phyloP scores from a whole-genome alignment of 192 early-diverging fungal genomes.

The Linnemannia hyalina region DNA sequence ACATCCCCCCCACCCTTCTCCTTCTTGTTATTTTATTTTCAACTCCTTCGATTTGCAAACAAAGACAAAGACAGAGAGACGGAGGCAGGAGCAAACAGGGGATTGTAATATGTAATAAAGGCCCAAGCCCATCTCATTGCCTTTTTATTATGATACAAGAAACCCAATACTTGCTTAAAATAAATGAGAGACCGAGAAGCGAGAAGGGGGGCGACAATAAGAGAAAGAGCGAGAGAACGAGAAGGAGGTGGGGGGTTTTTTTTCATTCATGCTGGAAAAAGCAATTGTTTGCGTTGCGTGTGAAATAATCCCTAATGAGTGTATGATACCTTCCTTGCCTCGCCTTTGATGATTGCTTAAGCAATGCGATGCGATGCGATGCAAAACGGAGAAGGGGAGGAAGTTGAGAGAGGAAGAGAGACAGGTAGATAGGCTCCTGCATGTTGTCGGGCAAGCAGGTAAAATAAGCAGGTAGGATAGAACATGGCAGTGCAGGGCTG shows the following conservation, averaged over 20 bases:
- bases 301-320: no score
- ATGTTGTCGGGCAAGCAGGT: not conserved
- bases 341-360: not conserved
- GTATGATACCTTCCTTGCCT: not conserved
- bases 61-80: no score
- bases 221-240: not conserved
- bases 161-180: not conserved
- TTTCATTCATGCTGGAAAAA: not conserved
- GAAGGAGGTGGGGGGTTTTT: no score
- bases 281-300: conserved; percentile 1
- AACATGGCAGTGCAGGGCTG: not conserved
- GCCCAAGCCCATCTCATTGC: not conserved
- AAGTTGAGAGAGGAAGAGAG: not conserved
- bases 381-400: conserved; percentile 3
- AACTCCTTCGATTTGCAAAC: not conserved
- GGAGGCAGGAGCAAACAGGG: not conserved
- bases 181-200: not conserved
- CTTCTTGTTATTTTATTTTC: not conserved
- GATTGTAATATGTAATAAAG: not conserved
- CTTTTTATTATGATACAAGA: no score
- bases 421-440: not conserved
- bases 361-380: conserved; percentile 8
- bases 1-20: not conserved
- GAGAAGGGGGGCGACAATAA: not conserved
- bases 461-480: not conserved